Conservation (phyloP, 1,284 basidiomycete genomes). For the Gymnopus androsaceus region DNA sequence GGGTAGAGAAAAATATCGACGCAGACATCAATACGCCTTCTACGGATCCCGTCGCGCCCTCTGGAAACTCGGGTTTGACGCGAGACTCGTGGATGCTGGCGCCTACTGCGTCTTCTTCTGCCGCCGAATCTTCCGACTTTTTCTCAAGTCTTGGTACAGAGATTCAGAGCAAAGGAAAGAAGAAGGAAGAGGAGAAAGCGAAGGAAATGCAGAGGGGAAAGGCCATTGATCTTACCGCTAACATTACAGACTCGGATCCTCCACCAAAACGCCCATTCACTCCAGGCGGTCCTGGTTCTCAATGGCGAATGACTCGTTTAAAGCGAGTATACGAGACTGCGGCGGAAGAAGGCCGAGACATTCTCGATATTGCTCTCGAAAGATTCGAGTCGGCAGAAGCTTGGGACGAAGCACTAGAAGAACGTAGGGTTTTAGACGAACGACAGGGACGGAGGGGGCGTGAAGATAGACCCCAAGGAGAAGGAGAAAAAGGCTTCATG, state of each 20-base stretch:
- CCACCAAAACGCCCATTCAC: slow-evolving; percentile 50
- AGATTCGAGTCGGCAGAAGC: slow-evolving; percentile 84
- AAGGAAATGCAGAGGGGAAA: slow-evolving; percentile 47
- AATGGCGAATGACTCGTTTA: slow-evolving; percentile 98
- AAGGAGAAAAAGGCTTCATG: slow-evolving; percentile 60
- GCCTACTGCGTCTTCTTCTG: slow-evolving; percentile 22
- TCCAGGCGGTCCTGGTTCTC: slow-evolving; percentile 89
- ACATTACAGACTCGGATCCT: slow-evolving; percentile 33
- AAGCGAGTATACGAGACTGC: slow-evolving; percentile 87
- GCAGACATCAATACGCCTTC: slow-evolving; percentile 62
- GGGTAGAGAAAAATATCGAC: slow-evolving; percentile 87
- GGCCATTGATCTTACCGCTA: background rate
- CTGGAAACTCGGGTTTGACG: slow-evolving; percentile 50
- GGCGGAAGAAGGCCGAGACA: slow-evolving; percentile 74
- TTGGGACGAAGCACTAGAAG: slow-evolving; percentile 87
- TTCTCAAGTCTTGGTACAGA: slow-evolving; percentile 84
- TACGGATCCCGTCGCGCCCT: slow-evolving; percentile 40
- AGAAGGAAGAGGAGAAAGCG: slow-evolving; percentile 37
- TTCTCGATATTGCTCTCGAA: slow-evolving; percentile 87
- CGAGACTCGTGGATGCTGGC: slow-evolving; percentile 92
- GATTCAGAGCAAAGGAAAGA: slow-evolving; percentile 65
- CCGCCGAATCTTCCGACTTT: slow-evolving; percentile 61
- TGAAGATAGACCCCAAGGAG: slow-evolving; percentile 37
- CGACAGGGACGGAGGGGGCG: slow-evolving; percentile 58
- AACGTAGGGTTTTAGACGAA: slow-evolving; percentile 83